Evolutionary conservation across 805 yeast species (phyloP).

Genomic region (Cyberlindnera mycetangii): DNA sequence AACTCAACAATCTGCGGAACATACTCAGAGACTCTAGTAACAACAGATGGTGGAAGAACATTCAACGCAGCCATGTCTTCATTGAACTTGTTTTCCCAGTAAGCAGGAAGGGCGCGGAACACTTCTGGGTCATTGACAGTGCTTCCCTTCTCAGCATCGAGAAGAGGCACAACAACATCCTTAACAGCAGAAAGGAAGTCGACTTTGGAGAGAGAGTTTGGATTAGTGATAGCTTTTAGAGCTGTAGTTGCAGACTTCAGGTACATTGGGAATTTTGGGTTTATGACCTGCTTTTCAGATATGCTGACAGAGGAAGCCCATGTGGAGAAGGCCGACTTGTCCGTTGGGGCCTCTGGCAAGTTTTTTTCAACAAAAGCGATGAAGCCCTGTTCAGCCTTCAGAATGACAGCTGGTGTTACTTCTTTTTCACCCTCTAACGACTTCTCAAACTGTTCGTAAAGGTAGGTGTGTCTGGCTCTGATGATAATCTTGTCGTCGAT

Average conservation of each 20-base stretch:
- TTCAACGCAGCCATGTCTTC: slow-evolving; percentile 82
- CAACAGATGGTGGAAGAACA: slow-evolving; percentile 78
- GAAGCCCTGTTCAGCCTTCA: slow-evolving; percentile 43
- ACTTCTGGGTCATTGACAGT: slow-evolving; percentile 80
- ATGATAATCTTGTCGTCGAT: slow-evolving; percentile 95
- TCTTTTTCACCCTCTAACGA: slow-evolving; percentile 26
- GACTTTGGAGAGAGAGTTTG: slow-evolving; percentile 27
- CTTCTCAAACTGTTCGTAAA: slow-evolving; percentile 60
- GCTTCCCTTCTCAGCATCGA: slow-evolving; percentile 73
- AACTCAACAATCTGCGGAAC: slow-evolving; percentile 87
- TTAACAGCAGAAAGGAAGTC: slow-evolving; percentile 52
- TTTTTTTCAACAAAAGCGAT: slow-evolving; percentile 49
- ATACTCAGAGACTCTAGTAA: slow-evolving; percentile 94
- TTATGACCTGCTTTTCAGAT: slow-evolving; percentile 45
- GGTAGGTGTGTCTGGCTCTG: slow-evolving; percentile 86
- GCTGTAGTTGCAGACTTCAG: slow-evolving; percentile 59
- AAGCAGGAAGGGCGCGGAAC: slow-evolving; percentile 78
- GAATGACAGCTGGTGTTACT: slow-evolving; percentile 34
- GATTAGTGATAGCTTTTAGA: slow-evolving; percentile 38
- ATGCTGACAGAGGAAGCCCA: slow-evolving; percentile 56
- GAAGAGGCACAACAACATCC: slow-evolving; percentile 68
- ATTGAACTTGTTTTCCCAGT: slow-evolving; percentile 85
- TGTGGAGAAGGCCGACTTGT: slow-evolving; percentile 34
- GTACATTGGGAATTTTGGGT: slow-evolving; percentile 90
- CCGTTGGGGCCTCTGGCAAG: slow-evolving; percentile 42